Conservation (phyloP, 2,329 filamentous ascomycete genomes). For the Fonsecaea monophora region DNA sequence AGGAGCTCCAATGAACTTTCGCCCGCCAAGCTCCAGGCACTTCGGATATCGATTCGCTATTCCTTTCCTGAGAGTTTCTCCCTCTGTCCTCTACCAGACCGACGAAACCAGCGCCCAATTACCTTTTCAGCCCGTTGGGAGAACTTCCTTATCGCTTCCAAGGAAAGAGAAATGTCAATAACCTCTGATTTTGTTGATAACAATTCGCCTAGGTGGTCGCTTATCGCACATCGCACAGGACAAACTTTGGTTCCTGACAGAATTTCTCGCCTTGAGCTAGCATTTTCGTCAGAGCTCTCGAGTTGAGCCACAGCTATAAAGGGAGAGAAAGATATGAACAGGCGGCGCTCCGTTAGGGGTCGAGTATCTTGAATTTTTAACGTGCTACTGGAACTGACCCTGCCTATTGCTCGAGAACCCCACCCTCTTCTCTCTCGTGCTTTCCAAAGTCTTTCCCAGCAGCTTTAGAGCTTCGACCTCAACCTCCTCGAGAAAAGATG, state of each 20-base stretch:
- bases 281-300: slow-evolving; percentile 12
- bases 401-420: slow-evolving; percentile 11
- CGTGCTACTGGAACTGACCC: slow-evolving; percentile 7
- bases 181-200: slow-evolving; percentile 15
- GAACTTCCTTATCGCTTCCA: slow-evolving; percentile 12
- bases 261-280: slow-evolving; percentile 8
- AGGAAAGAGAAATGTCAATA: slow-evolving; percentile 7
- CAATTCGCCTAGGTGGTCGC: slow-evolving; percentile 10
- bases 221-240: slow-evolving; percentile 13
- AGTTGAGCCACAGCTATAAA: slow-evolving; percentile 13
- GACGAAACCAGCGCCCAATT: background rate
- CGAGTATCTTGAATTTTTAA: slow-evolving; percentile 13
- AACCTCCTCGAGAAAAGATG: slow-evolving; percentile 12
- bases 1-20: background rate
- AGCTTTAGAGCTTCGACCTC: slow-evolving; percentile 14
- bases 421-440: slow-evolving; percentile 10
- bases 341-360: slow-evolving; percentile 1
- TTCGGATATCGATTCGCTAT: background rate
- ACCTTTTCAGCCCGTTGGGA: slow-evolving; percentile 1
- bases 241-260: slow-evolving; percentile 6
- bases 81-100: background rate
- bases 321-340: slow-evolving; percentile 7
- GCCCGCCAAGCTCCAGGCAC: background rate
- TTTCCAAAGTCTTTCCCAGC: slow-evolving; percentile 11
- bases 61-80: background rate